These are phyloP conservation scores for Warburgia ugandensis DNA, from an alignment of 164 flowering plant genomes.

Conservation along the genomic window DNA sequence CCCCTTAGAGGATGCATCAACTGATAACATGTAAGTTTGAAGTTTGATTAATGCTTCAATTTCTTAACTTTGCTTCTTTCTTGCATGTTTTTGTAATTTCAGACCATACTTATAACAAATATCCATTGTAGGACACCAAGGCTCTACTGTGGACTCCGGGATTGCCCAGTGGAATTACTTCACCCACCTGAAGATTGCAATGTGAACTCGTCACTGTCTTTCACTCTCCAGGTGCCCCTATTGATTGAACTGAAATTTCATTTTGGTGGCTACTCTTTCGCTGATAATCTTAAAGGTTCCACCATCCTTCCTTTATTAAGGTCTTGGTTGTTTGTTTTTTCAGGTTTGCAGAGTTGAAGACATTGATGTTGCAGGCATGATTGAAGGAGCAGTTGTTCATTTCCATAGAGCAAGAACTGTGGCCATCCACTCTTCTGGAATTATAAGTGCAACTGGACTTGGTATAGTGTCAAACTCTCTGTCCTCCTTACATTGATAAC, in stretches of 20 bases:
- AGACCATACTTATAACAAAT: neutral
- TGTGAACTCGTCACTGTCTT: conserved; percentile 78
- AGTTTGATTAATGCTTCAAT: neutral
- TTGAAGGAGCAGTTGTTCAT: conserved; percentile 83
- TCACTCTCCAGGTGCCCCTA: conserved; percentile 96
- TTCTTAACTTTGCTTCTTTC: neutral
- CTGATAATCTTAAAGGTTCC: too few species aligned
- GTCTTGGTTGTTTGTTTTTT: conserved; percentile 8
- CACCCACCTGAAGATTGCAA: conserved; percentile 98
- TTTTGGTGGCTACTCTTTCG: conserved; percentile 5
- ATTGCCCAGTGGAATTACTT: conserved; percentile 79
- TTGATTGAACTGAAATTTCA: neutral
- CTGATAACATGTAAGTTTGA: conserved; percentile 44
- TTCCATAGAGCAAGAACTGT: conserved; percentile 81
- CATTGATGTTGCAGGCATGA: conserved; percentile 54
- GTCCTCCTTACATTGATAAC: too few species aligned
- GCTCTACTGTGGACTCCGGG: conserved; percentile 55
- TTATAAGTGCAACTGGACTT: conserved; percentile 61
- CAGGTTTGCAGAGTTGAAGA: conserved; percentile 96
- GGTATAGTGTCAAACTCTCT: conserved; percentile 35
- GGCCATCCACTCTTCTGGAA: conserved; percentile 51
- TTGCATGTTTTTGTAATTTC: conserved; percentile 9
- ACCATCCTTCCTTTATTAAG: conserved; percentile 1
- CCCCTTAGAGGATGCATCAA: conserved; percentile 53
- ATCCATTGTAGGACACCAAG: conserved; percentile 46